Percentiles rank a stretch among this genome's conserved stretches.
Conservation (phyloP, 2,329 filamentous ascomycete genomes). For the Macroventuria anomochaeta region DNA sequence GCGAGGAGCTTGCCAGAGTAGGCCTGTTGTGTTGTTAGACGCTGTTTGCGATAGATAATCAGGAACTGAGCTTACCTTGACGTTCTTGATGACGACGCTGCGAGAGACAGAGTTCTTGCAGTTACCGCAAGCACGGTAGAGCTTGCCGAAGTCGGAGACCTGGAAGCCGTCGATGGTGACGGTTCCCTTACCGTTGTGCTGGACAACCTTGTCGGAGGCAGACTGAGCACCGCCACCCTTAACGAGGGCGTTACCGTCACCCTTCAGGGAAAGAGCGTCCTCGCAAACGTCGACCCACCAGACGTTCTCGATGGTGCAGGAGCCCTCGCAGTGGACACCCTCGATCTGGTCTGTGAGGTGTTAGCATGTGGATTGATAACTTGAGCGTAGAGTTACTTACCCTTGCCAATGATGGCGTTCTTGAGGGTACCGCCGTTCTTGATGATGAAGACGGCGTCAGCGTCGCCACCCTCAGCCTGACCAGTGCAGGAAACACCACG, state of each 20-base stretch:
- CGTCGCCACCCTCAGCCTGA: conserved; percentile 54
- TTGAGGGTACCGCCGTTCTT: conserved; percentile 59
- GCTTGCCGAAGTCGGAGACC: conserved; percentile 48
- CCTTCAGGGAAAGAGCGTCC: conserved; percentile 48
- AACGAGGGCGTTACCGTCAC: conserved; percentile 46
- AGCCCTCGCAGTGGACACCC: conserved; percentile 60
- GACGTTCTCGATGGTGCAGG: conserved; percentile 57
- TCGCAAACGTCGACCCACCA: conserved; percentile 55
- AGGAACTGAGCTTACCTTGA: conserved; percentile 49
- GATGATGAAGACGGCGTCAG: conserved; percentile 61
- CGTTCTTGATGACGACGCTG: conserved; percentile 54
- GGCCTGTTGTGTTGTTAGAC: conserved; percentile 20
- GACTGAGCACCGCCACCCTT: conserved; percentile 51
- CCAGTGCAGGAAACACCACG: conserved; percentile 49
- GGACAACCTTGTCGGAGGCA: conserved; percentile 53
- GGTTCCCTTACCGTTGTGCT: conserved; percentile 49
- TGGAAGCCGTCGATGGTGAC: conserved; percentile 49
- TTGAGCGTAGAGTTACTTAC: conserved; percentile 23
- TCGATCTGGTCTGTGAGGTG: conserved; percentile 51
- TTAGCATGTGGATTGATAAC: not conserved
- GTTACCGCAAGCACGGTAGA: conserved; percentile 58
- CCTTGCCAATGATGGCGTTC: conserved; percentile 62
- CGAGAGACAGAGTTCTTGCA: conserved; percentile 57
- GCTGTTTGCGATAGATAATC: conserved; percentile 18
- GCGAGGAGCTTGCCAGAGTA: conserved; percentile 53